phyloP scores from a whole-genome alignment of 2,329 filamentous ascomycete genomes.

The Tolypocladium guangdongense region DNA sequence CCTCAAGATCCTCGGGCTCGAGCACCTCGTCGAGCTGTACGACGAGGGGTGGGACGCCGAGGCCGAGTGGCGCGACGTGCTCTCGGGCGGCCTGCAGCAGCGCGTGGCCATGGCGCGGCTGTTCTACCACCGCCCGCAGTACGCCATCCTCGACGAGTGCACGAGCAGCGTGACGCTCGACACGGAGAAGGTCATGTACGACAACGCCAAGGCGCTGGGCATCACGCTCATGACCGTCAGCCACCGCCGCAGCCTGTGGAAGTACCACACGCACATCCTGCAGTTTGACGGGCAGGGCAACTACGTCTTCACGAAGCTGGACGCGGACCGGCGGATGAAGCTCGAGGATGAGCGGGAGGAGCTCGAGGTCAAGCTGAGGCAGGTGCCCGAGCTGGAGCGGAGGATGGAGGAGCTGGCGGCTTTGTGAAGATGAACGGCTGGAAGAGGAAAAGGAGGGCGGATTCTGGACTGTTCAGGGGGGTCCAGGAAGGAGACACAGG shows the following conservation, averaged over 20 bases:
- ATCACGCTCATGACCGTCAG: slow-evolving; percentile 97
- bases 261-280: slow-evolving; percentile 87
- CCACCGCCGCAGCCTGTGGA: slow-evolving; percentile 86
- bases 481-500: no score
- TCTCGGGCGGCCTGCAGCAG: slow-evolving; percentile 88
- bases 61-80: slow-evolving; percentile 90
- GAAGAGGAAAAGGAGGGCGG: no score
- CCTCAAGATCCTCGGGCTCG: slow-evolving; percentile 70
- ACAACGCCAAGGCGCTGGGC: slow-evolving; percentile 80
- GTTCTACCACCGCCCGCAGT: slow-evolving; percentile 87
- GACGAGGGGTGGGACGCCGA: slow-evolving; percentile 80
- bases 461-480: no score
- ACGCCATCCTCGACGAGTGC: slow-evolving; percentile 95
- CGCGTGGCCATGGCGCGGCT: slow-evolving; percentile 91
- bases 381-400: slow-evolving; percentile 80
- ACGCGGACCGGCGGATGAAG: slow-evolving; percentile 73
- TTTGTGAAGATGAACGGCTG: slow-evolving; percentile 3
- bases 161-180: slow-evolving; percentile 92
- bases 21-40: slow-evolving; percentile 68
- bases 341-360: slow-evolving; percentile 97
- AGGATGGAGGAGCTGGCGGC: slow-evolving; percentile 67
- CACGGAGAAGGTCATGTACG: slow-evolving; percentile 93
- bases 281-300: slow-evolving; percentile 94
- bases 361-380: slow-evolving; percentile 71
- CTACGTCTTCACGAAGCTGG: slow-evolving; percentile 79